These are phyloP conservation scores for Agroathelia rolfsii DNA, from an alignment of 1,284 basidiomycete genomes.

Conservation along the genomic window DNA sequence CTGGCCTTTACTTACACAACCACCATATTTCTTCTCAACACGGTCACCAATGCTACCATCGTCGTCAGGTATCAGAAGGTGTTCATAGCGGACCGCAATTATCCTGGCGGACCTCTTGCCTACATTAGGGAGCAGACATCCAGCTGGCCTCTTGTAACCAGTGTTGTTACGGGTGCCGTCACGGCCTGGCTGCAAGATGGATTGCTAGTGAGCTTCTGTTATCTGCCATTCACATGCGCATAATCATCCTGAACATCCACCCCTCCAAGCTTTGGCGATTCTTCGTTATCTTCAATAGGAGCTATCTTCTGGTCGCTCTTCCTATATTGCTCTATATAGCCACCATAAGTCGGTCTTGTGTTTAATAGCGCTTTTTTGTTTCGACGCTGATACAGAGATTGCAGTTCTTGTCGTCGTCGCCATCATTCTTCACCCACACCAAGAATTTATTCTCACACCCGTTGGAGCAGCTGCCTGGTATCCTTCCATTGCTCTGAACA, in stretches of 20 bases:
- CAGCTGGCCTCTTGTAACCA: constrained; percentile 32
- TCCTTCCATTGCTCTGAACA: constrained; percentile 35
- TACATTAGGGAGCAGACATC: constrained; percentile 30
- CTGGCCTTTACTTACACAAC: too few species aligned
- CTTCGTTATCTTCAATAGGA: constrained; percentile 34
- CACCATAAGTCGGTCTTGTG: too few species aligned
- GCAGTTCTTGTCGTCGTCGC: constrained; percentile 22
- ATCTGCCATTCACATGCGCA: not conserved
- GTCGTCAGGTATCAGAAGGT: too few species aligned
- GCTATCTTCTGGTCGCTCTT: constrained; percentile 23
- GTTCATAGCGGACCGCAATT: constrained; percentile 36
- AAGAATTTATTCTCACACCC: constrained; percentile 29
- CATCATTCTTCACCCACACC: constrained; percentile 31
- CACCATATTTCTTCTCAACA: too few species aligned
- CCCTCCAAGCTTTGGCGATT: constrained; percentile 40
- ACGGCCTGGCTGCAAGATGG: constrained; percentile 28
- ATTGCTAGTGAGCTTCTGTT: not conserved
- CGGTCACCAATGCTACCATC: too few species aligned
- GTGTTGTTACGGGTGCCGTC: constrained; percentile 31
- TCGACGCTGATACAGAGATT: too few species aligned
- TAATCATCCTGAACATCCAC: too few species aligned
- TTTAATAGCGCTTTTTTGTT: too few species aligned
- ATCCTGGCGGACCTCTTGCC: constrained; percentile 26
- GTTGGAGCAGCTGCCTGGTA: constrained; percentile 32
- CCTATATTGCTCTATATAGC: too few species aligned